Base-by-base conservation (phyloP, 1,284 basidiomycete species). In the Schizophyllum commune region DNA sequence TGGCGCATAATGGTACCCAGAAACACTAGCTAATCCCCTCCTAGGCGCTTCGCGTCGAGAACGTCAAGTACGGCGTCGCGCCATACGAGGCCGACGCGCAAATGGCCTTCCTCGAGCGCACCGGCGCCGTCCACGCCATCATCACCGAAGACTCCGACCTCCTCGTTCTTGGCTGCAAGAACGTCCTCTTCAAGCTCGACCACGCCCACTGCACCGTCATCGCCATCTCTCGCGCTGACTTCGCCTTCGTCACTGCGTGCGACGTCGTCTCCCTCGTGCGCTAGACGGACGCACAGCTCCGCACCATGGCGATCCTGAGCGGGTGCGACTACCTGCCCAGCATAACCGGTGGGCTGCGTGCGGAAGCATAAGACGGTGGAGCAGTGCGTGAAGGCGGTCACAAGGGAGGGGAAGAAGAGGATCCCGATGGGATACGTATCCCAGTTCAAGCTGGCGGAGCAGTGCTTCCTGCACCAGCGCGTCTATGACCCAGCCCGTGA, bases 71-170 rank as follows among this genome's bases (percentile, higher is more conserved):
- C 71, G 80, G 99, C 27, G 97, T 99, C 5, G 97, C 97, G 4
- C 97, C 97, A 0, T 99, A 99, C 74, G 97, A 99, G 78, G 97
- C 97, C 0, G 97, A 99, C 71, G 95, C 97, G 0, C 97, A 99
- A 73, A 83, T 99, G 62, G 91, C 94, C 60, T 98, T 89, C 74
- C 81, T 99, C 56, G 97, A 99, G 71, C 85, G 84, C 55, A 75
- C 80, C 54, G 92, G 93, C 13, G 70, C 92, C 57, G 93, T 97
- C 58, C 89, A 97, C 71, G 97, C 88, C 2, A 90, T 99, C 71
- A 84, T 99, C 68, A 98, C 97, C 0, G 97, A 99, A 74, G 97
- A 99, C 76, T 98, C 96, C 5, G 97, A 99, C 75, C 80, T 99
- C 58, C 88, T 99, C 65, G 96, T 99, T 51, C 99, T 98, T 70